These are phyloP conservation scores for Pichia scutulata DNA, from an alignment of 805 yeast genomes.

Conservation along the genomic window DNA sequence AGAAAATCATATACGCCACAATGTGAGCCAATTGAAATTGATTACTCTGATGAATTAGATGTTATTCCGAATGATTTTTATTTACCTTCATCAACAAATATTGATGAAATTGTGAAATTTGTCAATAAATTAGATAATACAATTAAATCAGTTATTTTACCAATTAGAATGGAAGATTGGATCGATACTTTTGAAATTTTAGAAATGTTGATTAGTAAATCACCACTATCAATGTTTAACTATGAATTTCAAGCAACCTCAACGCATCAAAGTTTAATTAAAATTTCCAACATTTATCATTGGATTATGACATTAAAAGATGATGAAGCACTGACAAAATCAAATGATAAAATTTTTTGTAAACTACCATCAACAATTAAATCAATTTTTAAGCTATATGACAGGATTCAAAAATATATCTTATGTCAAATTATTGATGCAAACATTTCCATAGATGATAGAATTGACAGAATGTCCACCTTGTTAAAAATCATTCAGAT, in stretches of 20 bases:
- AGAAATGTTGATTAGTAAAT: constrained; percentile 58
- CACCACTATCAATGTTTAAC: constrained; percentile 49
- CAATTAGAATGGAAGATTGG: constrained; percentile 70
- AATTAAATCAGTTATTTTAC: constrained; percentile 47
- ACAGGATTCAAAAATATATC: constrained; percentile 57
- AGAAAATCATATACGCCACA: constrained; percentile 64
- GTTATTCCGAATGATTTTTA: constrained; percentile 30
- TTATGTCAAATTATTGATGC: constrained; percentile 58
- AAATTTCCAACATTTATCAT: constrained; percentile 58
- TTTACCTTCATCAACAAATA: constrained; percentile 29
- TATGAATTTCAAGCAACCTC: constrained; percentile 36
- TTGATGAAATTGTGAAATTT: constrained; percentile 50
- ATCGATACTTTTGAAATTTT: constrained; percentile 61
- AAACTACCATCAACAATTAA: constrained; percentile 64
- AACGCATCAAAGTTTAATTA: constrained; percentile 46
- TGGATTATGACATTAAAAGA: constrained; percentile 60
- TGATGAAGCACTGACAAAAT: constrained; percentile 7
- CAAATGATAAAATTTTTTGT: constrained; percentile 24
- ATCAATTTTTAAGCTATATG: constrained; percentile 58
- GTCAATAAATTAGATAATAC: constrained; percentile 57
- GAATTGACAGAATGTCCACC: constrained; percentile 64
- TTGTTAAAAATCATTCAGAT: constrained; percentile 59
- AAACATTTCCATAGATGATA: constrained; percentile 44
- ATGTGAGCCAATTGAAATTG: constrained; percentile 31
- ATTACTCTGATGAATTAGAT: constrained; percentile 34